phyloP scores from a whole-genome alignment of 2,329 filamentous ascomycete genomes.

The Aspergillus sp. region DNA sequence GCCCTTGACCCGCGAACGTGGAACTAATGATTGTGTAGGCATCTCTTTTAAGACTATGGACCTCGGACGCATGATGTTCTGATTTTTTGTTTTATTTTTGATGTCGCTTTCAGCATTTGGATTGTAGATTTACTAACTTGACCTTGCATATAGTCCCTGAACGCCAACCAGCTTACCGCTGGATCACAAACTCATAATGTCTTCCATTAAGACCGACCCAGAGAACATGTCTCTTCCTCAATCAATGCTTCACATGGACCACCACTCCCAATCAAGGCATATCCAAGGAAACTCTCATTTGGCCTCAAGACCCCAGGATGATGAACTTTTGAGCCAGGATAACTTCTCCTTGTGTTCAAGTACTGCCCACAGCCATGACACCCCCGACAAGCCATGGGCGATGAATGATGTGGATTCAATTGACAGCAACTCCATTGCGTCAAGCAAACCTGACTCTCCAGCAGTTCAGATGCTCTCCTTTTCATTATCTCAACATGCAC shows the following conservation, averaged over 20 bases:
- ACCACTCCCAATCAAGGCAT: constrained; percentile 36
- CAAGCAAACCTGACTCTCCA: constrained; percentile 39
- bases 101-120: constrained; percentile 14
- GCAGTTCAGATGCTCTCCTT: constrained; percentile 45
- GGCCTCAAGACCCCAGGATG: constrained; percentile 42
- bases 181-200: constrained; percentile 34
- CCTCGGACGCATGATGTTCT: constrained; percentile 21
- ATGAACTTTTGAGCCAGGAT: constrained; percentile 45
- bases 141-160: constrained; percentile 31
- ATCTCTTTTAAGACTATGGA: constrained; percentile 1
- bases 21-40: constrained; percentile 5
- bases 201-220: constrained; percentile 38
- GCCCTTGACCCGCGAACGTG: neutral
- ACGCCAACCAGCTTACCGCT: constrained; percentile 19
- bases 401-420: constrained; percentile 40
- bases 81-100: constrained; percentile 14
- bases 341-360: constrained; percentile 44
- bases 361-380: constrained; percentile 35
- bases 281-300: constrained; percentile 40
- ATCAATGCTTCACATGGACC: constrained; percentile 32
- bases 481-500: constrained; percentile 39
- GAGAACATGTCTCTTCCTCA: constrained; percentile 38
- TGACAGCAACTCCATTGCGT: constrained; percentile 37
- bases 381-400: constrained; percentile 39
- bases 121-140: constrained; percentile 34